phyloP scores from a whole-genome alignment of 768 basidiomycete species.

The Mycena rosella region DNA sequence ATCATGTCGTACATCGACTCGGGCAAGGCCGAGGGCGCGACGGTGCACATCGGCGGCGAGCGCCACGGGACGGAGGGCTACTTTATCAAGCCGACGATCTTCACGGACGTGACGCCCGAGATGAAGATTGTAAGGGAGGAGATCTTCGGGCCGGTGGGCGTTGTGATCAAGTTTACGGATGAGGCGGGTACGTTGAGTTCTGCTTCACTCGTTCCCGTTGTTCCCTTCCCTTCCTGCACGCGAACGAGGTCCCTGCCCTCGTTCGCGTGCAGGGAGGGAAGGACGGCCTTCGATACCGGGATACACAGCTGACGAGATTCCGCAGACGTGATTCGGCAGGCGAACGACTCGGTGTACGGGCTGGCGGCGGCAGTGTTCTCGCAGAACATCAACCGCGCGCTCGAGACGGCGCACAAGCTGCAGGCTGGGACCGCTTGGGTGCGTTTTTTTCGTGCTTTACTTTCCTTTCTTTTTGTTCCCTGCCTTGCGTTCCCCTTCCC shows the following conservation, averaged over 20 bases:
- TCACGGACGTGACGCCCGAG: conserved; percentile 72
- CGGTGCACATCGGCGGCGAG: conserved; percentile 72
- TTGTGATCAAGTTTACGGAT: conserved; percentile 75
- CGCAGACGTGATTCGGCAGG: conserved; percentile 64
- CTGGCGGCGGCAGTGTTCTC: conserved; percentile 85
- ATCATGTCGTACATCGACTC: conserved; percentile 84
- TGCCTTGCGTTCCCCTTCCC: background rate
- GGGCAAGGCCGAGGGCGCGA: conserved; percentile 81
- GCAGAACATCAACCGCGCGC: conserved; percentile 72
- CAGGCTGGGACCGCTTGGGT: conserved; percentile 78
- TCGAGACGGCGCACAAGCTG: conserved; percentile 72
- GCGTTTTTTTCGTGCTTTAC: conserved; percentile 6
- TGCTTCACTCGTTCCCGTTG: background rate
- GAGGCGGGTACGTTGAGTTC: conserved; percentile 47
- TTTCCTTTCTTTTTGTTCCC: background rate
- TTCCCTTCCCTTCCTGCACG: background rate
- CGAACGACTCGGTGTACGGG: conserved; percentile 86
- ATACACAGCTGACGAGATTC: background rate
- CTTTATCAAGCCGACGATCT: conserved; percentile 83
- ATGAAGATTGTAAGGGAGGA: conserved; percentile 85
- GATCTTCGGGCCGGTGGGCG: conserved; percentile 87
- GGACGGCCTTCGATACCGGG: too few relatives aligned
- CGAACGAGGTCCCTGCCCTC: background rate
- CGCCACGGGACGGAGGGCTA: conserved; percentile 63
- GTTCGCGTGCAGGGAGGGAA: background rate